Conservation (phyloP, 805 yeast species). For the Candida qinlingensis region DNA sequence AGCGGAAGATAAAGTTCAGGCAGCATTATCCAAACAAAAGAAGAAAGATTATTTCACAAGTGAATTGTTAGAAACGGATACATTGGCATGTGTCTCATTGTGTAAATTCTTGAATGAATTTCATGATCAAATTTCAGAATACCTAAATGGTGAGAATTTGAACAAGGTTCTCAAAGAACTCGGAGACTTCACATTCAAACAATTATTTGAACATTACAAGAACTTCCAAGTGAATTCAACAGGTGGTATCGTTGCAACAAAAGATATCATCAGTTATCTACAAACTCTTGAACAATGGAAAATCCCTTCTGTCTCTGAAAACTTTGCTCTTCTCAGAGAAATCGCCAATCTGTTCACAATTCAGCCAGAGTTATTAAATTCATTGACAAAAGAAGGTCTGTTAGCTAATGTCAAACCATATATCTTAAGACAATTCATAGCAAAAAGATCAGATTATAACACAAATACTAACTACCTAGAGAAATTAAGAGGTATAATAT, state of each 20-base stretch:
- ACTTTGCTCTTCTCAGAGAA: conserved; percentile 69
- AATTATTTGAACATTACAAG: conserved; percentile 66
- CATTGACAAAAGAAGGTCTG: conserved; percentile 78
- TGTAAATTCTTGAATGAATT: conserved; percentile 45
- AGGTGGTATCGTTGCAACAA: conserved; percentile 80
- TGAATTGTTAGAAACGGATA: conserved; percentile 48
- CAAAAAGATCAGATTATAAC: conserved; percentile 66
- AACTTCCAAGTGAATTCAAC: conserved; percentile 70
- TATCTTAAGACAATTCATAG: conserved; percentile 58
- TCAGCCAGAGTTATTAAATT: conserved; percentile 71
- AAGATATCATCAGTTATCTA: conserved; percentile 77
- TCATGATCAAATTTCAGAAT: conserved; percentile 33
- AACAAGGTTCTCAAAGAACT: conserved; percentile 45
- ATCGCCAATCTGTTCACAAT: conserved; percentile 82
- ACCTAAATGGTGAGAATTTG: conserved; percentile 43
- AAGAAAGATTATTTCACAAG: conserved; percentile 63
- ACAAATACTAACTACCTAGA: conserved; percentile 31
- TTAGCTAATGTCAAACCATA: conserved; percentile 59
- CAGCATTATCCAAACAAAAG: conserved; percentile 59
- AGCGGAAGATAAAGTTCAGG: conserved; percentile 44
- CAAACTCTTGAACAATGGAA: conserved; percentile 63
- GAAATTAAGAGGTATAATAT: conserved; percentile 21
- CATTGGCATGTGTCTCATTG: conserved; percentile 64
- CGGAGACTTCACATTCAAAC: conserved; percentile 52
- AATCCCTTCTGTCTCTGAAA: conserved; percentile 52